Base-by-base conservation (phyloP, 2,329 filamentous ascomycete species). In the Fusarium lyarnte region DNA sequence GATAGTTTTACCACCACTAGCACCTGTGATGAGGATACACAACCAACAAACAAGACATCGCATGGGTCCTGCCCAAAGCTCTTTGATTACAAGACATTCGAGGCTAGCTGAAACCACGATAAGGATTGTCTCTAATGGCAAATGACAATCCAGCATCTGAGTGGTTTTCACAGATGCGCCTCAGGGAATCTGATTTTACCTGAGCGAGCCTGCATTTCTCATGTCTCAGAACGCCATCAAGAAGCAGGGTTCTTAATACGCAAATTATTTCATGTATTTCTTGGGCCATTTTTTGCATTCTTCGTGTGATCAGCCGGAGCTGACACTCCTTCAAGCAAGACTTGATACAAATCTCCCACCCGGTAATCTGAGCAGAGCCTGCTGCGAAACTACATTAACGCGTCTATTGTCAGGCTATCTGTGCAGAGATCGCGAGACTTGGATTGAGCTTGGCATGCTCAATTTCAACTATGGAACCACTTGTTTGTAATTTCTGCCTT, bases 1-100 rank as follows among this genome's bases (percentile, higher is more conserved):
- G 67, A 52, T 42, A 57, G 60, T 64, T 71, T 64, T 59, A 72
- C 46, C 58, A 73, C 58, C 70, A 46, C 58, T 58, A 53, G 41
- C 47, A 42, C 62, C 52, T 59, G 53, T 42, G 62, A 72, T 57
- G 55, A 65, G 27, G 58, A 45, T 43, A 38, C 39, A 70, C 58
- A 68, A 58, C 70, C 63, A 73, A 65, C 70, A 61, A 35, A 69
- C 66, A 54, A 73, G 70, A 73, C 70, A 74, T 74, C 58, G 45
- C 47, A 55, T 38, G 31, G 54, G 57, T 60, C 62, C 60, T 46
- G 70, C 46, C 66, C 60, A 35, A 29, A 29, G n/a, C 25, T 62
- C 52, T 58, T 43, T 49, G 46, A 27, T 27, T 42, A 33, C 25
- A 58, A 49, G 41, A 52, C 52, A 49, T n/a, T n/a, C 49, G 62